Conservation (phyloP, 371 early-diverging fungal genomes). For the Encephalitozoon cuniculi region DNA sequence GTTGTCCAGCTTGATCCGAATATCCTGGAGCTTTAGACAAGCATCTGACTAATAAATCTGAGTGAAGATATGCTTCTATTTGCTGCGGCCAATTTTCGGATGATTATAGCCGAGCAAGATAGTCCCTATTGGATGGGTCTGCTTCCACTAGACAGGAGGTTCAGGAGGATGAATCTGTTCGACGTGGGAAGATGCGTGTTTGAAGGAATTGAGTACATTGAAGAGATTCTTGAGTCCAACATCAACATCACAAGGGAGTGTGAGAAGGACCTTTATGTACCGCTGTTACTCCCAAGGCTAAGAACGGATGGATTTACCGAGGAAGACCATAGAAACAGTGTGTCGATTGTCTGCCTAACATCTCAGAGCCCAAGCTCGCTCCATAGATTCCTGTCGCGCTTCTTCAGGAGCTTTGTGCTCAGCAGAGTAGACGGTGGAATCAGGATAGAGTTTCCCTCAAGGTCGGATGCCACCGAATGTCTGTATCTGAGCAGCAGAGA, state of each 20-base stretch:
- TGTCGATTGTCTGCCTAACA: not conserved
- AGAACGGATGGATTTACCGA: conserved; percentile 2
- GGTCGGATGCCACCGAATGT: not conserved
- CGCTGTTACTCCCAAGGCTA: not conserved
- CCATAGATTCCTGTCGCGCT: not conserved
- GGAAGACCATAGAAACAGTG: not conserved
- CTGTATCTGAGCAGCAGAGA: not conserved
- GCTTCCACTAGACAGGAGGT: not conserved
- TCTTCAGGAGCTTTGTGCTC: not conserved
- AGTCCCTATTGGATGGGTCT: not conserved
- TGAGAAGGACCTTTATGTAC: not conserved
- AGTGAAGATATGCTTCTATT: not conserved
- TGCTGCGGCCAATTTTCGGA: not conserved
- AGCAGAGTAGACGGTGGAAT: not conserved
- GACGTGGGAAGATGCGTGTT: not conserved
- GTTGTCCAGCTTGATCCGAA: not conserved
- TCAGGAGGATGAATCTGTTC: conserved; percentile 11
- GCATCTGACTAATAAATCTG: not conserved
- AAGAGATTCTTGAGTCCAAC: conserved; percentile 19
- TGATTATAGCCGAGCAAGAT: not conserved
- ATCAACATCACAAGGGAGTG: conserved; percentile 1
- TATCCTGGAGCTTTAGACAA: not conserved
- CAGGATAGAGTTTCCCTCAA: not conserved
- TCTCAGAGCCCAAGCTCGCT: not conserved
- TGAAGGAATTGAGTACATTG: conserved; percentile 17